phyloP scores from a whole-genome alignment of 2,329 filamentous ascomycete species.

The Grosmannia clavigera region DNA sequence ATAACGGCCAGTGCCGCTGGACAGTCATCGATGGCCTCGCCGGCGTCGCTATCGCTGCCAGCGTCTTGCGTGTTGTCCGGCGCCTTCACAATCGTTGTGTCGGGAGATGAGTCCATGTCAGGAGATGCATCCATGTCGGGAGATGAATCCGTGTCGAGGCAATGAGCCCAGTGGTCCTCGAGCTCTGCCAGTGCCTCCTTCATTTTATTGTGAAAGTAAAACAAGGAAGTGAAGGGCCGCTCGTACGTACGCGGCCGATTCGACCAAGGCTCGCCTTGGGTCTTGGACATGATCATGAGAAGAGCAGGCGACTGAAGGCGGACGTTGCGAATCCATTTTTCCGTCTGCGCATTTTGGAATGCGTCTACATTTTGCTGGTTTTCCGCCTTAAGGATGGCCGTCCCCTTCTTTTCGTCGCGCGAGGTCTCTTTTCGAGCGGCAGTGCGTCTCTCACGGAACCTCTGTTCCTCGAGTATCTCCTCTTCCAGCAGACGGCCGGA shows the following conservation, averaged over 20 bases:
- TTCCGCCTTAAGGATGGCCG: conserved; percentile 4
- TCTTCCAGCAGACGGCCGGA: conserved; percentile 5
- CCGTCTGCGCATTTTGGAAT: conserved; percentile 1
- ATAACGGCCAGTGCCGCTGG: conserved; percentile 2
- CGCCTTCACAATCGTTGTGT: neutral
- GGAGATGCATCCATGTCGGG: neutral
- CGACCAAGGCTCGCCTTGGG: conserved; percentile 9
- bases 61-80: neutral
- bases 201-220: conserved; percentile 6
- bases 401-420: conserved; percentile 1
- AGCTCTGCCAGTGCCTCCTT: conserved; percentile 1
- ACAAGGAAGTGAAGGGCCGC: conserved; percentile 10
- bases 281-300: conserved; percentile 6
- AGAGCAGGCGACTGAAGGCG: conserved; percentile 10
- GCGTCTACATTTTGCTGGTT: conserved; percentile 1
- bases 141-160: neutral
- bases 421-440: neutral
- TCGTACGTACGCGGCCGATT: conserved; percentile 8
- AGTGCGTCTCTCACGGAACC: conserved; percentile 1
- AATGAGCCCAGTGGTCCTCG: conserved; percentile 2
- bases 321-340: conserved; percentile 7
- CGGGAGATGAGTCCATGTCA: neutral
- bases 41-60: neutral
- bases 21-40: conserved; percentile 1
- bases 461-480: conserved; percentile 13